Evolutionary conservation across 2,329 filamentous ascomycete species (phyloP).

Genomic region (Exophiala sideris): DNA sequence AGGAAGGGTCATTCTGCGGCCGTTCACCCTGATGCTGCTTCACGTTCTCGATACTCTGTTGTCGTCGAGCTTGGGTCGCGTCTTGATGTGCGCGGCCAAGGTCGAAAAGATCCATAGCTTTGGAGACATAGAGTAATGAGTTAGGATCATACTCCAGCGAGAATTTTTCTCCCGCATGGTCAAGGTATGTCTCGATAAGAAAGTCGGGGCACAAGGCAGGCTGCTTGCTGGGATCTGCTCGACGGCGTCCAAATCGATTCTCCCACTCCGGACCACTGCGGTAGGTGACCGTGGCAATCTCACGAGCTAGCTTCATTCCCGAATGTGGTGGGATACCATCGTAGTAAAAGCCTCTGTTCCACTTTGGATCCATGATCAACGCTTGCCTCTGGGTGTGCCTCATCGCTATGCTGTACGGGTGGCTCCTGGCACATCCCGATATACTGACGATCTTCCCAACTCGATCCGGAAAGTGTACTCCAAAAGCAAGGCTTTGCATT

Average conservation of each 20-base stretch:
- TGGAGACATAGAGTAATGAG: slow-evolving; percentile 91
- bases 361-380: slow-evolving; percentile 98
- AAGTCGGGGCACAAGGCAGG: slow-evolving; percentile 97
- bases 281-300: slow-evolving; percentile 98
- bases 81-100: slow-evolving; percentile 69
- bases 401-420: slow-evolving; percentile 98
- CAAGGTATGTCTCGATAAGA: slow-evolving; percentile 94
- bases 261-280: slow-evolving; percentile 97
- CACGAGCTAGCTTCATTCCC: slow-evolving; percentile 95
- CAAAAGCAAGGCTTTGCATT: slow-evolving; percentile 92
- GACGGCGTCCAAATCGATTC: slow-evolving; percentile 80
- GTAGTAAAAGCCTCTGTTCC: slow-evolving; percentile 94
- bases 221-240: slow-evolving; percentile 80
- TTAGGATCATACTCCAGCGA: slow-evolving; percentile 96
- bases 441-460: slow-evolving; percentile 83
- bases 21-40: slow-evolving; percentile 36
- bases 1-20: slow-evolving; percentile 49
- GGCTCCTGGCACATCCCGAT: slow-evolving; percentile 87
- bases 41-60: slow-evolving; percentile 58
- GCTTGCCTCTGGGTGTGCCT: slow-evolving; percentile 95
- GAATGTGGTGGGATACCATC: slow-evolving; percentile 80
- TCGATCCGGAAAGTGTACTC: slow-evolving; percentile 75
- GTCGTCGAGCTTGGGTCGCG: slow-evolving; percentile 60
- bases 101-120: slow-evolving; percentile 98
- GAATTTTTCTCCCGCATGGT: slow-evolving; percentile 98